Percentiles rank a stretch among this genome's conserved stretches.
Evolutionary conservation across 495 filamentous ascomycete species (phyloP).

Genomic region (Darksidea phi): DNA sequence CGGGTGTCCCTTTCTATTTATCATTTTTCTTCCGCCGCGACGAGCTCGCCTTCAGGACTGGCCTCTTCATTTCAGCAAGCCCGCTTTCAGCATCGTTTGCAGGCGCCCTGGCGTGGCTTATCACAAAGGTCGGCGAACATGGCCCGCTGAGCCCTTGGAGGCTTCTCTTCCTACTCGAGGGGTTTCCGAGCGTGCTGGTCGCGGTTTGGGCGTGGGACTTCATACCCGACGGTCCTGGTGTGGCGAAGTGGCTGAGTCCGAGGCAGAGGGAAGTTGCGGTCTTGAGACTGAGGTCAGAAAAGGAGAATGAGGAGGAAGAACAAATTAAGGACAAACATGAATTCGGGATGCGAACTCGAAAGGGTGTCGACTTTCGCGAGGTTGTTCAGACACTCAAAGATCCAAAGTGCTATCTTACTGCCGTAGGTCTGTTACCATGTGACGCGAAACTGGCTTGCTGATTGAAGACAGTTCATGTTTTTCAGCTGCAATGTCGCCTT

Average conservation of each 20-base stretch:
- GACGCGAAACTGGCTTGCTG: not conserved
- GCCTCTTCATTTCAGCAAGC: conserved; percentile 74
- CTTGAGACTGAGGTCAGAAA: conserved; percentile 60
- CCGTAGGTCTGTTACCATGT: conserved; percentile 16
- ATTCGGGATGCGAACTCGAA: conserved; percentile 45
- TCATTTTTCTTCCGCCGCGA: conserved; percentile 83
- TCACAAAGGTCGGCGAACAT: conserved; percentile 66
- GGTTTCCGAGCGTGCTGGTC: conserved; percentile 67
- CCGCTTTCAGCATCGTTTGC: conserved; percentile 83
- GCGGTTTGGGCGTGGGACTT: conserved; percentile 65
- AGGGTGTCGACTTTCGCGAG: conserved; percentile 57
- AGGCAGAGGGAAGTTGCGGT: conserved; percentile 69
- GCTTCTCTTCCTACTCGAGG: conserved; percentile 81
- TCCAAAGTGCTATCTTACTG: conserved; percentile 36
- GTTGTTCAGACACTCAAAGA: conserved; percentile 39
- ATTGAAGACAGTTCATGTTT: conserved; percentile 54
- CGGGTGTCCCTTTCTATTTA: conserved; percentile 68
- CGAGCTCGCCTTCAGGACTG: conserved; percentile 75
- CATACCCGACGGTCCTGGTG: conserved; percentile 69
- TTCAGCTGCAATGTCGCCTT: conserved; percentile 68
- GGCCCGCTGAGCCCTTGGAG: conserved; percentile 70
- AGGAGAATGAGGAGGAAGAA: conserved; percentile 54
- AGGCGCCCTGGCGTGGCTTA: conserved; percentile 77
- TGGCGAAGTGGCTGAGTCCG: conserved; percentile 66
- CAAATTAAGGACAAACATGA: conserved; percentile 39